Conservation (phyloP, 73 alveolate genomes). For the Effrenium voratum region DNA sequence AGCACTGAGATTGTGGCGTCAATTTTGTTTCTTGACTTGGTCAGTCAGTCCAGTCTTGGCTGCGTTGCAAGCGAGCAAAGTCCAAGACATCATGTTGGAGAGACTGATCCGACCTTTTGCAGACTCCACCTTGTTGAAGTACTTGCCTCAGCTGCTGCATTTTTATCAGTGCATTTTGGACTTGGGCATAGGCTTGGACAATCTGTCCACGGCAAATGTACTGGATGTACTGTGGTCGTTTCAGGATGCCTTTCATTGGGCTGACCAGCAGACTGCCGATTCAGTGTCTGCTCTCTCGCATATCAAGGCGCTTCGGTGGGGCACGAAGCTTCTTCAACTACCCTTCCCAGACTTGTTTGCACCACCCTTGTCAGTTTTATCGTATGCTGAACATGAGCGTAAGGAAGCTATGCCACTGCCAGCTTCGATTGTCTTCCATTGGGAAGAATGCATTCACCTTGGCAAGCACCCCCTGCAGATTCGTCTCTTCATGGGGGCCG, state of each 20-base stretch:
- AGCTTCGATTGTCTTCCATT: no score
- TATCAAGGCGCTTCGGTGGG: not conserved
- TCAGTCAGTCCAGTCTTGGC: no score
- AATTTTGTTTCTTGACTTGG: no score
- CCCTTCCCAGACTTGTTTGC: not conserved
- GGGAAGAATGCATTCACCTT: not conserved
- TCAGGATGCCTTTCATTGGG: no score
- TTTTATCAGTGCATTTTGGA: not conserved
- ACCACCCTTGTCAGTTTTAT: not conserved
- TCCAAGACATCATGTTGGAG: not conserved
- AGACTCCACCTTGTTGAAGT: not conserved
- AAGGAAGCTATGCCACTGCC: not conserved
- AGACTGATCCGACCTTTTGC: not conserved
- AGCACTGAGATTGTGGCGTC: no score
- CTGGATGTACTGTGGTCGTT: not conserved
- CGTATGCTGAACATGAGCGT: not conserved
- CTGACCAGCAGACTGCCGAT: no score
- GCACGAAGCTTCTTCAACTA: no score
- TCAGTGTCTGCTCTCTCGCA: not conserved
- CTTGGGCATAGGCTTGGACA: not conserved
- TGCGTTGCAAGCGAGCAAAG: no score
- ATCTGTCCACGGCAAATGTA: no score
- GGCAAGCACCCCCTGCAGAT: no score
- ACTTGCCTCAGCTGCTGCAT: not conserved
- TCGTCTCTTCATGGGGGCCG: not conserved